Conservation (phyloP, 305 asterid species). For the Solanum hybrid region DNA sequence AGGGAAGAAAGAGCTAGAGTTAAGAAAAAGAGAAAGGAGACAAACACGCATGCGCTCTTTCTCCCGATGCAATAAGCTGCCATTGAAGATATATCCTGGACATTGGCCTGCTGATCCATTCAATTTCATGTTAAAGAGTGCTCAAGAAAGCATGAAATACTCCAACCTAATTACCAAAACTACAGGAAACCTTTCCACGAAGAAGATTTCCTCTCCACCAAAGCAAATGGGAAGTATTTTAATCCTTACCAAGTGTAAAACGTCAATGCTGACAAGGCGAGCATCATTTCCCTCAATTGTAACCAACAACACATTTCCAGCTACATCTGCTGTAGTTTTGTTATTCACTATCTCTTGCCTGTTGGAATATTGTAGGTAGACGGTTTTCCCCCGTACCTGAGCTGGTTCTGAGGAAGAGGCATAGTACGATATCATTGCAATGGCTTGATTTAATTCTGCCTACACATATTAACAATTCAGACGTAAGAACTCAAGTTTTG, state of each 20-base stretch:
- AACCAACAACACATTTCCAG: slow-evolving; percentile 93
- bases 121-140: slow-evolving; percentile 72
- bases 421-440: slow-evolving; percentile 94
- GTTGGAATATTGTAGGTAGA: slow-evolving; percentile 98
- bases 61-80: slow-evolving; percentile 98
- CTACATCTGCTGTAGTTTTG: slow-evolving; percentile 97
- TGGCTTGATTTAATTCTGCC: slow-evolving; percentile 95
- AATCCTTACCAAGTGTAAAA: slow-evolving; percentile 87
- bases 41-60: slow-evolving; percentile 98
- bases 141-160: slow-evolving; percentile 47
- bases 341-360: slow-evolving; percentile 99
- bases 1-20: slow-evolving; percentile 80
- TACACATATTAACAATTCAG: slow-evolving; percentile 18
- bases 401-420: slow-evolving; percentile 99
- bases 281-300: slow-evolving; percentile 97
- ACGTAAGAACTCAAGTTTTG: slow-evolving; percentile 4
- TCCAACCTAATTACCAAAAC: slow-evolving; percentile 29
- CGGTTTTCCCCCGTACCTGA: slow-evolving; percentile 99
- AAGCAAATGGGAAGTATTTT: slow-evolving; percentile 10
- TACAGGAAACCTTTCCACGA: not conserved
- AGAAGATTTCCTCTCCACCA: not conserved
- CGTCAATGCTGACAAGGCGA: slow-evolving; percentile 95
- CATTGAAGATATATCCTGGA: slow-evolving; percentile 92
- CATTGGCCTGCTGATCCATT: slow-evolving; percentile 98
- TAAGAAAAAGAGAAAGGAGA: slow-evolving; percentile 91